phyloP scores from a whole-genome alignment of 2,329 filamentous ascomycete species.

The Cladosporium oxysporum region DNA sequence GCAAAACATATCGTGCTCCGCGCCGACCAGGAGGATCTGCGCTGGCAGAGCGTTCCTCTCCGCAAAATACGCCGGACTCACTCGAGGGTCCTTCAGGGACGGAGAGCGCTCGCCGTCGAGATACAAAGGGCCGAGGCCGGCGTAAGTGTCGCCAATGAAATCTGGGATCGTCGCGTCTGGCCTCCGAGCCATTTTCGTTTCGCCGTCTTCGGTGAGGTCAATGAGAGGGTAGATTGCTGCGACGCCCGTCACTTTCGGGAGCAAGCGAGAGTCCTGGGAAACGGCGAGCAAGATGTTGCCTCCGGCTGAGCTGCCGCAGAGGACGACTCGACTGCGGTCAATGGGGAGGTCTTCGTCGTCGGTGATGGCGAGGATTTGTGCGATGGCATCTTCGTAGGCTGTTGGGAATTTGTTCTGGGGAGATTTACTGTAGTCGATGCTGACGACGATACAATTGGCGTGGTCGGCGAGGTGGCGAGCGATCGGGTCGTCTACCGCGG shows the following conservation, averaged over 20 bases:
- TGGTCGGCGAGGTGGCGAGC: constrained; percentile 46
- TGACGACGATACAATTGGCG: constrained; percentile 46
- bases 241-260: constrained; percentile 37
- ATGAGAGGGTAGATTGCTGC: constrained; percentile 48
- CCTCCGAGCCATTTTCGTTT: constrained; percentile 21
- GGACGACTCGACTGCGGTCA: constrained; percentile 44
- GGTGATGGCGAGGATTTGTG: constrained; percentile 46
- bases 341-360: constrained; percentile 49
- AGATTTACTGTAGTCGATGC: constrained; percentile 53
- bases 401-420: constrained; percentile 49
- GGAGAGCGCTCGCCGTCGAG: neutral
- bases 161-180: constrained; percentile 19
- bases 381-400: constrained; percentile 49
- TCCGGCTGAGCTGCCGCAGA: constrained; percentile 56
- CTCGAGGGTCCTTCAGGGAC: neutral
- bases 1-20: constrained; percentile 51
- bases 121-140: constrained; percentile 32
- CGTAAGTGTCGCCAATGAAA: constrained; percentile 25
- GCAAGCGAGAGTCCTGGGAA: constrained; percentile 41
- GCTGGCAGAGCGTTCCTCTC: constrained; percentile 40
- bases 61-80: neutral
- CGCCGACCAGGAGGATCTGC: constrained; percentile 47
- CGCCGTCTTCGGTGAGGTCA: constrained; percentile 16
- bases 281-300: constrained; percentile 51
- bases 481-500: constrained; percentile 51